A percentile compares a stretch with the other conserved stretches of the same genome.
phyloP scores from a whole-genome alignment of 192 early-diverging fungal species.

The Backusella sp. region DNA sequence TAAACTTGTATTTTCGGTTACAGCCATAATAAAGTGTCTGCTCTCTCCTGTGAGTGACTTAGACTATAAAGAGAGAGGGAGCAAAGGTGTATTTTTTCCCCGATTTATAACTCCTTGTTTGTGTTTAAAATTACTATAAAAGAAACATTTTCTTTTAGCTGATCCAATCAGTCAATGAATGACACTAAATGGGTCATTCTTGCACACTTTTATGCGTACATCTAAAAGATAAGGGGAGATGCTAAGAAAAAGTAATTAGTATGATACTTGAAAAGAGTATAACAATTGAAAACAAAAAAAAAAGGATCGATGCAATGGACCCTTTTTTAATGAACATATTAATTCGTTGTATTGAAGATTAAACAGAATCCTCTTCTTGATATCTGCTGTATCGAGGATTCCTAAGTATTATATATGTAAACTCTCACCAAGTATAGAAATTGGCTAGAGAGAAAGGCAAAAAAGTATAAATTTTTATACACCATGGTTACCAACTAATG shows the following conservation, averaged over 20 bases:
- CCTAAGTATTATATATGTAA: no score
- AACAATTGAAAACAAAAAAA: background rate
- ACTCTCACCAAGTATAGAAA: no score
- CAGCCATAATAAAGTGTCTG: background rate
- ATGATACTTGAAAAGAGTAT: background rate
- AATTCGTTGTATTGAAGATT: no score
- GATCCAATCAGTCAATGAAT: background rate
- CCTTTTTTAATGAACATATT: no score
- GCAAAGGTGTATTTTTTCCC: background rate
- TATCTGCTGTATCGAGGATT: no score
- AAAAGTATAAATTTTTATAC: background rate
- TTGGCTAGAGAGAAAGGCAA: no score
- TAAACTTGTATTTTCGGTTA: background rate
- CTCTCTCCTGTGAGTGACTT: background rate
- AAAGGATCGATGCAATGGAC: no score
- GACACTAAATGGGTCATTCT: background rate
- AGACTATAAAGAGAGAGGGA: background rate
- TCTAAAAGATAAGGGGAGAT: background rate
- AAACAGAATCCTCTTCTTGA: no score
- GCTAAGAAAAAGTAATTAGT: background rate
- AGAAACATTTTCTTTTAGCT: background rate
- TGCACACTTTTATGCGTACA: background rate
- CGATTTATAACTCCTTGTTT: background rate
- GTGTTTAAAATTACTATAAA: background rate
- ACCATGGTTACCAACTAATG: background rate